Percentiles rank a stretch among this genome's conserved stretches.
Evolutionary conservation across 192 early-diverging fungal genomes (phyloP).

Genomic region (Diversispora epigaea): DNA sequence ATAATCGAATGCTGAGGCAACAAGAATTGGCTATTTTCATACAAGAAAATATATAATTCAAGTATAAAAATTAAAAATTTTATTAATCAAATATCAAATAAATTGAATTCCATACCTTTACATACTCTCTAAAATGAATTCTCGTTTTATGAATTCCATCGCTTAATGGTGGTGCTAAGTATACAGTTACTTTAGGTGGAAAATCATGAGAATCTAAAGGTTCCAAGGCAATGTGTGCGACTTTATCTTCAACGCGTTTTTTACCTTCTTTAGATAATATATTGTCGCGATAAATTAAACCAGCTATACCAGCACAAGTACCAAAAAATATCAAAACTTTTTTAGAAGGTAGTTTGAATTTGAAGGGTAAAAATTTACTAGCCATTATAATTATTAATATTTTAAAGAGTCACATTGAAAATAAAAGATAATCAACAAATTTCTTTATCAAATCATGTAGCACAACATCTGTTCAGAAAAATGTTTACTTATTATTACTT

Average conservation of each 20-base stretch:
- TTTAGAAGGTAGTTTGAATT: conserved; percentile 39
- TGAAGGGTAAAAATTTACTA: not conserved
- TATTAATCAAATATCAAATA: not conserved
- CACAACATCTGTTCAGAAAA: too few species aligned
- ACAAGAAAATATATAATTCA: not conserved
- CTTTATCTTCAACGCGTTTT: conserved; percentile 39
- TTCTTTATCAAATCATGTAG: too few species aligned
- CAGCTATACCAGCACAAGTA: conserved; percentile 34
- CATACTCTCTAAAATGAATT: conserved; percentile 43
- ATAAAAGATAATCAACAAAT: too few species aligned
- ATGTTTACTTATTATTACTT: too few species aligned
- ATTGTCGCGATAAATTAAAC: conserved; percentile 41
- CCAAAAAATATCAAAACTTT: conserved; percentile 45
- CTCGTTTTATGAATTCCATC: conserved; percentile 49
- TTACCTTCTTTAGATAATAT: conserved; percentile 39
- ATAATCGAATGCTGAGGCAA: conserved; percentile 48
- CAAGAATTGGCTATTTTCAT: conserved; percentile 43
- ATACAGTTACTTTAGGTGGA: conserved; percentile 47
- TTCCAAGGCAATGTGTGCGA: conserved; percentile 40
- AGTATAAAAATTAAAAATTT: not conserved
- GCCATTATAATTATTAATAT: not conserved
- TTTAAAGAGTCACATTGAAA: not conserved
- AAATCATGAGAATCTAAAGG: conserved; percentile 42
- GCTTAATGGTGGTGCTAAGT: conserved; percentile 41
- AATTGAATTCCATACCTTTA: conserved; percentile 35